Percentiles rank a stretch among this genome's conserved stretches.
Conservation (phyloP, 129 eudicot species). For the Cynara cardunculus region DNA sequence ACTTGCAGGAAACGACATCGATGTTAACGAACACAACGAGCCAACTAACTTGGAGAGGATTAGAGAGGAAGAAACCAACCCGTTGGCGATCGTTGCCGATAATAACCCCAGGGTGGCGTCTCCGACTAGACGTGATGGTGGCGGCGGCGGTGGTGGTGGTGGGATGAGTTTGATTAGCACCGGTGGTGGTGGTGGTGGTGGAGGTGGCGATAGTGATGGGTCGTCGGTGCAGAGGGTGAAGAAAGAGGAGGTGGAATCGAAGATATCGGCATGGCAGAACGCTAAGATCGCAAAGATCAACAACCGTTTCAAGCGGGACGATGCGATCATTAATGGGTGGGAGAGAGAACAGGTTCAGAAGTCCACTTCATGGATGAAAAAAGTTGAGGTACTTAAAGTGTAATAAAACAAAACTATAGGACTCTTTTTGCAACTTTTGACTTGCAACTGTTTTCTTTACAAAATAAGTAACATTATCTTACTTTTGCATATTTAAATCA, state of each 20-base stretch:
- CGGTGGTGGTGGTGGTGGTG: not conserved
- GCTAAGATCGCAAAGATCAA: conserved; percentile 86
- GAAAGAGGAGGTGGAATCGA: conserved; percentile 91
- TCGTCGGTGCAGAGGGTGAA: conserved; percentile 62
- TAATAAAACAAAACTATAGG: not conserved
- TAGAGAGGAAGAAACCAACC: conserved; percentile 78
- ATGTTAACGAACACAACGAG: conserved; percentile 32
- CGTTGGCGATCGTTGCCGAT: conserved; percentile 83
- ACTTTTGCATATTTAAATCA: not conserved
- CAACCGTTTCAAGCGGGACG: conserved; percentile 82
- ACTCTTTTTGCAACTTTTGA: conserved; percentile 5
- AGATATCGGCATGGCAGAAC: conserved; percentile 87
- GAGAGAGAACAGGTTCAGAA: conserved; percentile 80
- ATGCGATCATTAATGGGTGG: conserved; percentile 77
- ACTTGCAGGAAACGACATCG: conserved; percentile 63
- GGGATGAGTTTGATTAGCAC: conserved; percentile 27
- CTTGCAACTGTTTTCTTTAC: not conserved
- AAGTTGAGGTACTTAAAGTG: conserved; percentile 67
- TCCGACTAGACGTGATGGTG: conserved; percentile 28
- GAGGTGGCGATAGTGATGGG: conserved; percentile 25
- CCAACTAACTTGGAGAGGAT: conserved; percentile 51
- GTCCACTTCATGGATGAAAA: conserved; percentile 85
- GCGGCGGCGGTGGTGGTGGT: not conserved
- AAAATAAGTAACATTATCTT: not conserved
- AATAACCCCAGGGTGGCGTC: conserved; percentile 43